These are phyloP conservation scores for Backusella tarrabulga DNA, from an alignment of 192 early-diverging fungal genomes.

Conservation along the genomic window DNA sequence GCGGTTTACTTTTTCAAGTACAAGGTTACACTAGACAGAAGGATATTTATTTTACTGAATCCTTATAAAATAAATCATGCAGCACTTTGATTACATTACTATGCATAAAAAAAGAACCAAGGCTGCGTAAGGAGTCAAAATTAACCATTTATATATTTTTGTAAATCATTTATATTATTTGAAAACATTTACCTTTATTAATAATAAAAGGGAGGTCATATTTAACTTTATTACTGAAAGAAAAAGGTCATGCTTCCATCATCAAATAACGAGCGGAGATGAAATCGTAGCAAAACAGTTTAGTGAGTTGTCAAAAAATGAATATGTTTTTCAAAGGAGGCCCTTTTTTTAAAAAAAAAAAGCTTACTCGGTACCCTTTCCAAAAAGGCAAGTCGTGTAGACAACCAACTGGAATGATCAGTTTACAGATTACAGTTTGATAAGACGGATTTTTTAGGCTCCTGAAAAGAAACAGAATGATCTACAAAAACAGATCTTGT, in stretches of 20 bases:
- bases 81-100: neutral
- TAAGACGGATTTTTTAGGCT: neutral
- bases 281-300: neutral
- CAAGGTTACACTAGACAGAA: neutral
- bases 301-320: neutral
- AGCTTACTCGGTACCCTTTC: neutral
- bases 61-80: neutral
- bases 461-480: neutral
- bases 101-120: neutral
- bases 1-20: neutral
- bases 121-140: neutral
- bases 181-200: neutral
- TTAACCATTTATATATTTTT: neutral
- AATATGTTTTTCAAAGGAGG: neutral
- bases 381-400: neutral
- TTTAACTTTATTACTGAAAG: neutral
- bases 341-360: neutral
- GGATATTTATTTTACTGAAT: neutral
- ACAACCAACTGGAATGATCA: neutral
- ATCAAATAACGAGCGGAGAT: neutral
- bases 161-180: neutral
- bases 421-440: neutral
- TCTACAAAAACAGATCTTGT: neutral
- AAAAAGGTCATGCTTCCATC: neutral
- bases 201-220: neutral